Evolutionary conservation across 805 yeast species (phyloP), one percentile per base, ranked within the genome.

Genomic region (Starmerella bacillaris): DNA sequence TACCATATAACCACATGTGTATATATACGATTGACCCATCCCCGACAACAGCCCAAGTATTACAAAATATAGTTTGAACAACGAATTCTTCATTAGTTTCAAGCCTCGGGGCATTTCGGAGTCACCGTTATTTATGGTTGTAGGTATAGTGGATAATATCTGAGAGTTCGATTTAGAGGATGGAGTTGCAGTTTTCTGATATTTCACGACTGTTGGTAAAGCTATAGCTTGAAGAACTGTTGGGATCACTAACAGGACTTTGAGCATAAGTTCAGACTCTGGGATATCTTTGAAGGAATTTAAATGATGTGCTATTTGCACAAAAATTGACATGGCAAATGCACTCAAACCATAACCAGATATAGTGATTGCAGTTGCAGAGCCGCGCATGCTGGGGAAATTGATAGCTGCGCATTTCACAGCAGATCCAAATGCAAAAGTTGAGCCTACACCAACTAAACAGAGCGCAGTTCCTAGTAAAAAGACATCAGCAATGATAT

Each of bases 261-360:
- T 52, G 64, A 40, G 70, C 47, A 76, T 68, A 5, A 59, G 63
- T 14, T 63, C 61, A 0, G 82, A 74, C 39, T 71, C 68, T 8
- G 17, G 28, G 24, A 22, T 31, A 8, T 19, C 27, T 7, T 33
- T 19, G 6, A 31, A 34, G 4, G 20, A 20, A n/a, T n/a, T 18
- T 11, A 20, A 19, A n/a, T n/a, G 3, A 0, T 74, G 68, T 40
- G 57, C 70, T 37, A 70, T 59, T n/a, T 59, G 43, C 2, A 74
- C 75, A 17, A 71, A 46, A 1, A 65, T 58, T 1, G 83, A 74
- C 49, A 68, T 74, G 34, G 73, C 63, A 46, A 74, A 63, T 3
- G 89, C 89, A 50, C 78, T 70, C 12, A 75, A 61, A 0, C 92
- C 92, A 51, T 73, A 76, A 30, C 76, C 65, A 1, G 84, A 73